Conservation (phyloP, 257 asterid species). For the Buddleja alternifolia region DNA sequence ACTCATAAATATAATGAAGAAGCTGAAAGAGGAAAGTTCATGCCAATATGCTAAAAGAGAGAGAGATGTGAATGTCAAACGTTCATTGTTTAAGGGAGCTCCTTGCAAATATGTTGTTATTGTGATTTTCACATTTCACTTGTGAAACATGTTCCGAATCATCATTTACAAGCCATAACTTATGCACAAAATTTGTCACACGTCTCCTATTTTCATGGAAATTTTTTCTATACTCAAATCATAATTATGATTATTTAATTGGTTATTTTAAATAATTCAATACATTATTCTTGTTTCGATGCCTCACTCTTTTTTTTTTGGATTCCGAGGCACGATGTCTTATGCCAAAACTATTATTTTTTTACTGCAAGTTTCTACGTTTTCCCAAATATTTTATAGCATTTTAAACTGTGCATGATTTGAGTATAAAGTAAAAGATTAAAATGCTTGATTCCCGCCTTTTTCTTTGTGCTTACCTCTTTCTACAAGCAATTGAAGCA, state of each 20-base stretch:
- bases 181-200: too few relatives aligned
- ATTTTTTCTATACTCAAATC: background rate
- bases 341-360: slow-evolving; percentile 16
- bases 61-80: too few relatives aligned
- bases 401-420: slow-evolving; percentile 22
- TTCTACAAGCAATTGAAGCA: slow-evolving; percentile 5
- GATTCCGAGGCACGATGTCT: slow-evolving; percentile 45
- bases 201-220: too few relatives aligned
- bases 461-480: slow-evolving; percentile 20
- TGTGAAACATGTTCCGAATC: too few relatives aligned
- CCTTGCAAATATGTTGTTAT: too few relatives aligned
- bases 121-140: too few relatives aligned
- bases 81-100: too few relatives aligned
- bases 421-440: slow-evolving; percentile 32
- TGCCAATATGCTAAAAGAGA: too few relatives aligned
- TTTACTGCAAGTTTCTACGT: slow-evolving; percentile 1
- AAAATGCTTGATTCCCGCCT: slow-evolving; percentile 36
- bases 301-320: slow-evolving; percentile 27
- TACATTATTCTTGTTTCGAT: background rate
- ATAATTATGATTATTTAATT: background rate
- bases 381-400: slow-evolving; percentile 31
- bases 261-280: slow-evolving; percentile 2
- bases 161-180: too few relatives aligned
- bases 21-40: too few relatives aligned
- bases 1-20: too few relatives aligned